A percentile compares a stretch with the other conserved stretches of the same genome.
Conservation (phyloP, 148 eudicot genomes). For the Chenopodium suecicum region DNA sequence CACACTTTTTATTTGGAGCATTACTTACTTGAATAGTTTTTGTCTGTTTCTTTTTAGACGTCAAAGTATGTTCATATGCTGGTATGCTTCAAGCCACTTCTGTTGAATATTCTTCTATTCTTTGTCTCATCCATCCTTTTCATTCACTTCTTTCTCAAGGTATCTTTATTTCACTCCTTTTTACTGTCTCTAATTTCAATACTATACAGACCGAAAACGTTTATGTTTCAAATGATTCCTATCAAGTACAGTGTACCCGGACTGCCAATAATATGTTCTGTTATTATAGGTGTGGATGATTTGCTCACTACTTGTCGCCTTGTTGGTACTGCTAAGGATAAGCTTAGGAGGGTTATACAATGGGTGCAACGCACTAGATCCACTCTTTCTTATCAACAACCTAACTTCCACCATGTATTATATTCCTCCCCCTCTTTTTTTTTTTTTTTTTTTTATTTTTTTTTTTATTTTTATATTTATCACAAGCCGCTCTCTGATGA, state of each 20-base stretch:
- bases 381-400: conserved; percentile 36
- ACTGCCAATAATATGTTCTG: background rate
- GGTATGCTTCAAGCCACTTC: conserved; percentile 68
- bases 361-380: conserved; percentile 59
- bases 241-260: no score
- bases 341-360: conserved; percentile 62
- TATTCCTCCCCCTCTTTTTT: background rate
- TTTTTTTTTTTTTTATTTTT: no score
- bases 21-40: no score
- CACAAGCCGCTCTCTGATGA: background rate
- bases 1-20: no score
- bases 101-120: conserved; percentile 54
- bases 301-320: conserved; percentile 47
- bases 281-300: conserved; percentile 45
- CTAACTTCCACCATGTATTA: conserved; percentile 7
- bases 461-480: no score
- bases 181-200: background rate
- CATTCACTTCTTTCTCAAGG: conserved; percentile 47
- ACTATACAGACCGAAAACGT: no score
- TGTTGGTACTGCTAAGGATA: conserved; percentile 52
- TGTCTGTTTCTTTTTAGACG: conserved; percentile 38
- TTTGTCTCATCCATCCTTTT: conserved; percentile 48
- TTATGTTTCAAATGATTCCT: no score
- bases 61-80: conserved; percentile 52
- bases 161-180: background rate